phyloP scores from a whole-genome alignment of 176 grass and related monocot species.

The Metroxylon sagu region DNA sequence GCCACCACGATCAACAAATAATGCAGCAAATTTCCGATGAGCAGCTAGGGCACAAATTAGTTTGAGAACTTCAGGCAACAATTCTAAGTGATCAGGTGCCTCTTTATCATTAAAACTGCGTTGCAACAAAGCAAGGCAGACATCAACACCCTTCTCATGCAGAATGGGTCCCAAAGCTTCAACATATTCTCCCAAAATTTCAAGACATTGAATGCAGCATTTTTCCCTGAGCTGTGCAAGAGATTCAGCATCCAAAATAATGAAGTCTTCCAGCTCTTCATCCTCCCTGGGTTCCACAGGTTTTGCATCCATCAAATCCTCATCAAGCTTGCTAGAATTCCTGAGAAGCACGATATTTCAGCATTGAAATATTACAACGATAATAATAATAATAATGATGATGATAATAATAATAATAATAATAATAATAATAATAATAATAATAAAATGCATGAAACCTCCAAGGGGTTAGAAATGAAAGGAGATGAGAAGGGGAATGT shows the following conservation, averaged over 20 bases:
- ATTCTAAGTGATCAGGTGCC: constrained; percentile 25
- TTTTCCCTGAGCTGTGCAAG: constrained; percentile 68
- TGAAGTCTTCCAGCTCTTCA: constrained; percentile 65
- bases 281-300: constrained; percentile 42
- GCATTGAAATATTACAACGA: no score
- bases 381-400: no score
- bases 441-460: no score
- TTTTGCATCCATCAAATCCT: constrained; percentile 33
- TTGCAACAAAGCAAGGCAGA: constrained; percentile 78
- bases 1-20: constrained; percentile 94
- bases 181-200: constrained; percentile 86
- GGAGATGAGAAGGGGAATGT: no score
- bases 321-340: constrained; percentile 33
- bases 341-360: constrained; percentile 5
- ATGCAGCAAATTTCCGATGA: constrained; percentile 80
- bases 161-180: constrained; percentile 96
- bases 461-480: no score
- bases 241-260: constrained; percentile 50
- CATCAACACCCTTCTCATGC: constrained; percentile 96
- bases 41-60: constrained; percentile 84
- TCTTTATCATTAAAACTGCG: constrained; percentile 53
- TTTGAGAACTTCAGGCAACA: constrained; percentile 77
- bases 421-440: no score
- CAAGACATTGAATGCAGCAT: constrained; percentile 86
- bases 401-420: no score